Conservation (phyloP, 768 basidiomycete genomes). For the Xerocomus spinulosus region DNA sequence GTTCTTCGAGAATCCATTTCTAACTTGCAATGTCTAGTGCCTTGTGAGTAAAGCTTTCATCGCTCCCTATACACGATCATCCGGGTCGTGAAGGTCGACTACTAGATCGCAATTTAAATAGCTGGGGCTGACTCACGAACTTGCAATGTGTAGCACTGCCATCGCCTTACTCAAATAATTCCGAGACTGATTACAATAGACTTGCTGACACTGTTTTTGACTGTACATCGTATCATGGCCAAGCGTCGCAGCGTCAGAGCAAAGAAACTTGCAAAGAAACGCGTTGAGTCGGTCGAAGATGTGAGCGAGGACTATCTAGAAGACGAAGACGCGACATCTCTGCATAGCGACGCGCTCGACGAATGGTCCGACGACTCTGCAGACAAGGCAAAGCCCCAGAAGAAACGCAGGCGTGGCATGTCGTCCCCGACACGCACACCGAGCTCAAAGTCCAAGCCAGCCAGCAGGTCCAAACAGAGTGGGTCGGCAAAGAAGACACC, state of each 20-base stretch:
- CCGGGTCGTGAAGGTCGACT: too few species aligned
- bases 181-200: too few species aligned
- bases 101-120: too few species aligned
- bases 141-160: too few species aligned
- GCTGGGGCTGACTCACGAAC: too few species aligned
- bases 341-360: conserved; percentile 46
- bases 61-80: too few species aligned
- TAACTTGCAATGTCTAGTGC: too few species aligned
- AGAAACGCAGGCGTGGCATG: conserved; percentile 21
- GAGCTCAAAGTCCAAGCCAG: conserved; percentile 7
- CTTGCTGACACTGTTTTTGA: not conserved
- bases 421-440: conserved; percentile 28
- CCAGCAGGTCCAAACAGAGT: conserved; percentile 21
- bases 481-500: conserved; percentile 14
- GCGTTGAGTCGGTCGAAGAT: conserved; percentile 4
- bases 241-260: conserved; percentile 12
- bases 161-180: too few species aligned
- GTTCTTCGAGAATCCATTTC: too few species aligned
- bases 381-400: conserved; percentile 1
- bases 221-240: conserved; percentile 8
- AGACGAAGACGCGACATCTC: conserved; percentile 14
- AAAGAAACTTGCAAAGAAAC: not conserved
- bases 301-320: conserved; percentile 15
- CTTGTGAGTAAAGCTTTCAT: too few species aligned
- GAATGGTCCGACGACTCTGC: conserved; percentile 31